Percentiles rank a stretch among this genome's conserved stretches.
Evolutionary conservation across 164 flowering plant species (phyloP).

Genomic region (Stephania yunnanensis): DNA sequence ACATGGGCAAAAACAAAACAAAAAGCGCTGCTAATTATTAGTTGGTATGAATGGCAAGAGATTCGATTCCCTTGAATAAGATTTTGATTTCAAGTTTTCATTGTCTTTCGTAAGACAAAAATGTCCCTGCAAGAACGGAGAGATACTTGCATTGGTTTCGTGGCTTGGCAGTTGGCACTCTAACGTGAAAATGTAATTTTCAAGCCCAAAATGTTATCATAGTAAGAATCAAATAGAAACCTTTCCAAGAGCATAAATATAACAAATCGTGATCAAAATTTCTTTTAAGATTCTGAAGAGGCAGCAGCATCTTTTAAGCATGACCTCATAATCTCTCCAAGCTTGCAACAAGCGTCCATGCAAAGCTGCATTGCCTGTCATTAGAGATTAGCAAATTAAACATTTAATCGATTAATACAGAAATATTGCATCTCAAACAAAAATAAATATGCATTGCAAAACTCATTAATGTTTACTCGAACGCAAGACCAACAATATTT

Average conservation of each 20-base stretch:
- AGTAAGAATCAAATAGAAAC: background rate
- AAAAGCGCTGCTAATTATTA: no score
- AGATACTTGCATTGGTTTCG: background rate
- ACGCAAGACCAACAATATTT: no score
- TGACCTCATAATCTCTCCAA: slow-evolving; percentile 65
- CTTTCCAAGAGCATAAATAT: background rate
- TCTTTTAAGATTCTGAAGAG: slow-evolving; percentile 13
- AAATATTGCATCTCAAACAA: no score
- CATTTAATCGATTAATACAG: background rate
- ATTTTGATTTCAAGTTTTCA: no score
- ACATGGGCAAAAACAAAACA: no score
- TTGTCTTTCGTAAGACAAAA: background rate
- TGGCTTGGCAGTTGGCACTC: background rate
- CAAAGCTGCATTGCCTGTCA: slow-evolving; percentile 85
- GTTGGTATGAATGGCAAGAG: no score
- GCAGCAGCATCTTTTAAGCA: slow-evolving; percentile 76
- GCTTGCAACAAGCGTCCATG: slow-evolving; percentile 80
- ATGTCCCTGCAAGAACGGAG: background rate
- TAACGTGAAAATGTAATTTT: background rate
- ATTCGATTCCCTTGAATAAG: no score
- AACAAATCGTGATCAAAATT: background rate
- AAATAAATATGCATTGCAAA: no score
- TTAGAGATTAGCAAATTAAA: background rate
- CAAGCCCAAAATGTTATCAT: background rate
- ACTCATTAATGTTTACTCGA: no score